Base-by-base conservation (phyloP, 352 stramenopile species). In the Paralagenidium karlingii region DNA sequence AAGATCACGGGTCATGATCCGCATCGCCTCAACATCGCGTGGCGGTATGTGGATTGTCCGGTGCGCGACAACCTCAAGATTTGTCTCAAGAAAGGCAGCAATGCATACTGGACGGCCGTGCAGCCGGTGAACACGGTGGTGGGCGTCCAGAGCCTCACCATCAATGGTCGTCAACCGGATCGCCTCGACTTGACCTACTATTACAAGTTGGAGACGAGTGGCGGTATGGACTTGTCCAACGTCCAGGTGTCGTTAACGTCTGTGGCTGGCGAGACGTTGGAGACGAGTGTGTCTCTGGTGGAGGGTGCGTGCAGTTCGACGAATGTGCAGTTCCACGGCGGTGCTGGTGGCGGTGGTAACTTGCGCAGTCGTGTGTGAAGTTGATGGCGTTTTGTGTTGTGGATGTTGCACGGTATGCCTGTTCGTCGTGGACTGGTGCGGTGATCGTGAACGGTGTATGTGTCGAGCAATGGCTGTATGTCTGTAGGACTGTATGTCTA, bases 31-130 rank as follows among this genome's bases (percentile, higher is more conserved):
- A 32, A 53, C 26, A 80, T 82, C 38, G 59, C 58, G 32, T 84
- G 70, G 70, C 25, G 54, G 18, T 82, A 75, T 43, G 68, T 54
- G 38, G 48, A 66, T 5, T 83, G 69, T 44, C 64, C 64, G 2
- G 60, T 74, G 38, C 33, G 40, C 25, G 69, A 77, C 25, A 51
- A 70, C 18, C 61, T 73, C 24, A 73, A 76, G 29, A 75, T 80
- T 31, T 83, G 68, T 53, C 56, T 68, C 43, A 83, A 83, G 38
- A 59, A 76, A 53, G 69, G 69, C 18, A 80, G 67, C 53, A 80
- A 74, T 45, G 20, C 58, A 12, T 49, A 74, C 44, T 83, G 69
- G 69, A 53, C 78, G 30, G 67, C 64, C 10, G 53, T 83, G 12
- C 69, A 83, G 38, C 61, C 74, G 24, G 53, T 51, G 33, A 83